A percentile compares a stretch with the other conserved stretches of the same genome.
Evolutionary conservation across 441 rosid genomes (phyloP).

Genomic region (Croton laevigatus): DNA sequence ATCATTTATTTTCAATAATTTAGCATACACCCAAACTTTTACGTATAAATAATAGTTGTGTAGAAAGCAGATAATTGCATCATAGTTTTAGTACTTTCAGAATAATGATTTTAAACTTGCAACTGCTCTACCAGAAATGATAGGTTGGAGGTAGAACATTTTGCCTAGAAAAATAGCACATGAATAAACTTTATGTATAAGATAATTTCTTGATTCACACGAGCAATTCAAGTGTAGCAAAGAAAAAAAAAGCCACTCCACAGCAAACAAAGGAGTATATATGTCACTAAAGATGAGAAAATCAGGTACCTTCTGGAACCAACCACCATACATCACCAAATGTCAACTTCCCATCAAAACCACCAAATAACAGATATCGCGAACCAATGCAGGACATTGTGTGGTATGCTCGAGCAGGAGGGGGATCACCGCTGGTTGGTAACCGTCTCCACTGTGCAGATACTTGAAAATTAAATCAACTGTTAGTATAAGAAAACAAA

Average conservation of each 20-base stretch:
- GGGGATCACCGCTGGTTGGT: slow-evolving; percentile 63
- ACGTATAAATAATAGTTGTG: not conserved
- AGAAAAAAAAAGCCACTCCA: not conserved
- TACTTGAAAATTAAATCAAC: slow-evolving; percentile 36
- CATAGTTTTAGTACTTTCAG: not conserved
- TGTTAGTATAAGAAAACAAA: slow-evolving; percentile 17
- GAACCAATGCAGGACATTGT: slow-evolving; percentile 73
- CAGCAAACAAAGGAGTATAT: slow-evolving; percentile 1
- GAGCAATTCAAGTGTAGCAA: not conserved
- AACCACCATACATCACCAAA: slow-evolving; percentile 97
- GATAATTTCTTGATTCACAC: slow-evolving; percentile 5
- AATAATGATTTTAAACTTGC: not conserved
- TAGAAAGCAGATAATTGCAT: not conserved
- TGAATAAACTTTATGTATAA: not conserved
- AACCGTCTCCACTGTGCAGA: slow-evolving; percentile 96
- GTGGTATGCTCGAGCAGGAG: slow-evolving; percentile 97
- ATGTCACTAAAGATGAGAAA: slow-evolving; percentile 6
- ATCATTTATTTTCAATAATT: not conserved
- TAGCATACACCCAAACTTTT: not conserved
- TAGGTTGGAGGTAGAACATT: not conserved
- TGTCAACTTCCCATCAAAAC: slow-evolving; percentile 91
- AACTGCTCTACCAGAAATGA: not conserved
- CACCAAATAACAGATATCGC: slow-evolving; percentile 83
- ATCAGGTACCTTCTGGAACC: slow-evolving; percentile 81
- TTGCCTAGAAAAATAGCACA: not conserved